Evolutionary conservation across 257 asterid genomes (phyloP).

Genomic region (Solanum chmielewskii): DNA sequence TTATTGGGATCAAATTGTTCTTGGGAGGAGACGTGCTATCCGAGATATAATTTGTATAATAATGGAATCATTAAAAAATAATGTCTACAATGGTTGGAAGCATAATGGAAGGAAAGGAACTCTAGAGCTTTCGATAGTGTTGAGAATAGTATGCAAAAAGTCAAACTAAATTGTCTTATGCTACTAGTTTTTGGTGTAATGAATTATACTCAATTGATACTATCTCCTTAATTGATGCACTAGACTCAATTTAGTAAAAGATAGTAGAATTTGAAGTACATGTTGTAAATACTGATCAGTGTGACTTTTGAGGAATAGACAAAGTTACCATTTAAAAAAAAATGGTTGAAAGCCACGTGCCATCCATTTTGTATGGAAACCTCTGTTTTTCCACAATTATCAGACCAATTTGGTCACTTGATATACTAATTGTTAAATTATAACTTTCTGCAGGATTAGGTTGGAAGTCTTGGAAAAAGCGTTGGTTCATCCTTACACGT

Average conservation of each 20-base stretch:
- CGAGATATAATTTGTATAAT: background rate
- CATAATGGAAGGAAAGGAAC: too few species aligned
- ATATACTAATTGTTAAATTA: background rate
- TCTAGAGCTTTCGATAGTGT: too few species aligned
- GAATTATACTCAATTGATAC: too few species aligned
- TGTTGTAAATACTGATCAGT: too few species aligned
- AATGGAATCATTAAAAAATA: background rate
- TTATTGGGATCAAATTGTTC: background rate
- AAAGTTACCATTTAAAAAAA: too few species aligned
- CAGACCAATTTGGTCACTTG: background rate
- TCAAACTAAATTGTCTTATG: too few species aligned
- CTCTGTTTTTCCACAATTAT: background rate
- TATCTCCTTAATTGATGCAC: too few species aligned
- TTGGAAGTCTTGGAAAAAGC: conserved; percentile 95
- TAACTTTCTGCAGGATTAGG: conserved; percentile 69
- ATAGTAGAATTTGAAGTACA: too few species aligned
- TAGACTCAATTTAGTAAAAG: too few species aligned
- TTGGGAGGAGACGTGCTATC: background rate
- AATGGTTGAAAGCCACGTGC: background rate
- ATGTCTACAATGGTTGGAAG: background rate
- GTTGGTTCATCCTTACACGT: conserved; percentile 94
- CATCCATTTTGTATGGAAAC: background rate
- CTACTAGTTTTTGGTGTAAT: too few species aligned
- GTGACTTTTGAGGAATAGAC: too few species aligned
- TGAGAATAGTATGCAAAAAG: too few species aligned